Percentiles rank a stretch among this genome's conserved stretches.
Conservation (phyloP, 169 alveolate genomes). For the Babesia caballi region DNA sequence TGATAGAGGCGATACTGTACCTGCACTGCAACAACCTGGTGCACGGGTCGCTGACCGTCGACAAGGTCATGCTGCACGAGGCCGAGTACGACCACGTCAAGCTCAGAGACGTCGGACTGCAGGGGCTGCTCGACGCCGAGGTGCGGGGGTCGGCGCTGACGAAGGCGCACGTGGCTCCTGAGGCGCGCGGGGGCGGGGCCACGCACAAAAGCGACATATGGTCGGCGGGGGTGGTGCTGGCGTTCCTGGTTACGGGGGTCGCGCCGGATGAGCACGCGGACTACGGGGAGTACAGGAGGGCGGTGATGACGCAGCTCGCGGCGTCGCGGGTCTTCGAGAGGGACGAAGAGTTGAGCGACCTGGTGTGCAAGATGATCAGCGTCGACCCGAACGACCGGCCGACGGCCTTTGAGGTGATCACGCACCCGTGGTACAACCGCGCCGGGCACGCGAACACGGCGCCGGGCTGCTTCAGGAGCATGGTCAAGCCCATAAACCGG, state of each 20-base stretch:
- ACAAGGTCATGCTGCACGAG: slow-evolving; percentile 61
- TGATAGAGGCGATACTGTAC: slow-evolving; percentile 57
- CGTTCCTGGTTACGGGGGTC: slow-evolving; percentile 53
- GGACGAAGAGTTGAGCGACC: slow-evolving; percentile 40
- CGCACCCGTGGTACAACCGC: slow-evolving; percentile 54
- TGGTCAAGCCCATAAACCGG: slow-evolving; percentile 16
- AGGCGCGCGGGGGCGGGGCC: slow-evolving; percentile 3
- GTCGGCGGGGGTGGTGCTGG: slow-evolving; percentile 56
- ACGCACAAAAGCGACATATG: slow-evolving; percentile 50
- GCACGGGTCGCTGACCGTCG: slow-evolving; percentile 42
- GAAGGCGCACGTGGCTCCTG: slow-evolving; percentile 34
- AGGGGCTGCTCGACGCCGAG: slow-evolving; percentile 12
- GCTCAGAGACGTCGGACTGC: slow-evolving; percentile 18
- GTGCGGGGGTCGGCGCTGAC: slow-evolving; percentile 29
- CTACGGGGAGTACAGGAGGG: background rate
- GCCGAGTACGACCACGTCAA: slow-evolving; percentile 5
- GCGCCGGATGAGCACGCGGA: slow-evolving; percentile 23
- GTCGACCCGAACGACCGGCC: slow-evolving; percentile 44
- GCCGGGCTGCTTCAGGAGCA: slow-evolving; percentile 1
- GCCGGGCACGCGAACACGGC: background rate
- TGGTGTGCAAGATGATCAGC: slow-evolving; percentile 25
- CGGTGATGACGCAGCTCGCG: background rate
- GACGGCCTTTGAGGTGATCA: slow-evolving; percentile 35
- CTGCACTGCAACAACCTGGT: slow-evolving; percentile 61
- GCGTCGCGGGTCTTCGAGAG: slow-evolving; percentile 12